Base-by-base conservation (phyloP, 345 rosid species). In the Alliaria petiolata region DNA sequence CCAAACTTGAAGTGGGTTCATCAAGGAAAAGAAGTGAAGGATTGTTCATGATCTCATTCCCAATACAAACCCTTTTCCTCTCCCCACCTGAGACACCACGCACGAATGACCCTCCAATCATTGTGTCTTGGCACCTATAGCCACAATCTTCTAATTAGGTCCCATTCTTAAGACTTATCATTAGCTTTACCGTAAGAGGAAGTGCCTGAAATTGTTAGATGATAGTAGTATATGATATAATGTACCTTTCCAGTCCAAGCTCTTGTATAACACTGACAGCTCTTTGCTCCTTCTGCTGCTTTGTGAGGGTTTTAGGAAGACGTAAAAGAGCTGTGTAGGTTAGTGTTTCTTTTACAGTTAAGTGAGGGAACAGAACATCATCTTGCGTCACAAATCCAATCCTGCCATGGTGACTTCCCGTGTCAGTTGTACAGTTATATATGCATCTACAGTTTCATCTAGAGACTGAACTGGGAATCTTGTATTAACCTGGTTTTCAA, bases 311-410 rank as follows among this genome's bases (percentile, higher is more conserved):
- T 78, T 82, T 89, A 8, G 98, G 89, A 65, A 93, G 83, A 49
- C 95, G 83, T 13, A 93, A 83, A 5, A 70, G 86, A 13, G 98
- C 96, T 52, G 98, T 85, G 74, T 91, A 93, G 28, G 95, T 86
- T 65, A 93, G 72, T 52, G 98, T 91, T 81, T 93, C 98, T 82
- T 77, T 85, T 62, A 93, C 98, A 0, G 98, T 89, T 45, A 93
- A 86, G 87, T 91, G 97, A 74, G 96, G 96, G 68, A 93, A 89
- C 65, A 93, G 72, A 67, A 87, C 95, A 66, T 93, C 98, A 53
- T 93, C 97, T 81, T 91, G 98, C 55, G 96, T 86, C 76, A 93
- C 98, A 64, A 91, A 93, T 75, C 98, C 98, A 56, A 93, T 86
- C 90, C 98, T 93, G 67, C 19, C 71, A 69, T 56, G 54, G 9